Base-by-base conservation (phyloP, 2,329 filamentous ascomycete species). In the Epichloe gansuensis region DNA sequence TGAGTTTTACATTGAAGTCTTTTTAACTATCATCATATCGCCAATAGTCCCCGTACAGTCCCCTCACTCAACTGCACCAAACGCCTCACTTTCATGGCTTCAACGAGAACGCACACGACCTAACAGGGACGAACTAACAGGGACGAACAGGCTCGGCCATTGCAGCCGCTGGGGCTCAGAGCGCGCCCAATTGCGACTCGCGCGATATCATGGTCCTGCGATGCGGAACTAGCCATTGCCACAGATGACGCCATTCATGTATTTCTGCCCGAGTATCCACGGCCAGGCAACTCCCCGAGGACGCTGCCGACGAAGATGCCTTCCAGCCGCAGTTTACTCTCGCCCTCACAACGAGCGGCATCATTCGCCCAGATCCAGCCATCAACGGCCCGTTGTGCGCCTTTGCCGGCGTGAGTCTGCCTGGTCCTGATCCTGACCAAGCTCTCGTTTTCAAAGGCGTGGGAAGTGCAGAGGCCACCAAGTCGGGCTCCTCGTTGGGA, bases 181-280 rank as follows among this genome's bases (percentile, higher is more conserved):
- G 69, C 72, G 11, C 65, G 73, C 4, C 72, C 74, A 17, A 63
- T 75, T 54, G 70, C 71, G 31, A 68, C 68, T 4, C 71, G 72
- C 53, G 65, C 69, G 1, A 57, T 73, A 8, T 60, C 74, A 38
- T 81, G 78, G 75, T 82, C 78, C 23, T 74, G 74, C 55, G 78
- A 82, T 51, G 76, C 73, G 25, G 78, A 81, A 59, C 67, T 82
- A 5, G 78, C 78, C 37, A 69, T 81, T 35, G 74, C 72, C 2
- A 74, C 75, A n/a, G 75, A 79, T 55, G 78, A 82, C 61, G 75
- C 73, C 43, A 67, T 80, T 34, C 69, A 74, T 57, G 63, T 80
- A 46, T 77, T 72, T 54, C 61, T 78, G 5, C 77, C 77, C 4
- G 72, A 76, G 44, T 77, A 66, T 45, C 56, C 63, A 2, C 61